These are phyloP conservation scores for Suillus ampliporus DNA, from an alignment of 768 basidiomycete species.

Conservation along the genomic window DNA sequence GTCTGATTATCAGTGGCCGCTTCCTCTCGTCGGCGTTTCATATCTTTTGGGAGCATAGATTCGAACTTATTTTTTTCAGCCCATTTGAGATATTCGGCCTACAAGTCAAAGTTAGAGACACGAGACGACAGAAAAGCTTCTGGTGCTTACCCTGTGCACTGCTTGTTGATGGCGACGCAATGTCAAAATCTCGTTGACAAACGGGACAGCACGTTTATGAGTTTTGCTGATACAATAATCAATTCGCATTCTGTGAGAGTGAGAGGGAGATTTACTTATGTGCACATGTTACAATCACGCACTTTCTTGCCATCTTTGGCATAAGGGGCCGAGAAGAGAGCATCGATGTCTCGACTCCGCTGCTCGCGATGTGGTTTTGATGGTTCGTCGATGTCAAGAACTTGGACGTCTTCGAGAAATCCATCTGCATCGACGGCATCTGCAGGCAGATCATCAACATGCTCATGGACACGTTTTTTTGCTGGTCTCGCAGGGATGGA, in stretches of 20 bases:
- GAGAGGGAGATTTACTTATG: too few species aligned
- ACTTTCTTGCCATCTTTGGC: not conserved
- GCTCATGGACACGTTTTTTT: too few species aligned
- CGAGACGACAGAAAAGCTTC: too few species aligned
- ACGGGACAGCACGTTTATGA: too few species aligned
- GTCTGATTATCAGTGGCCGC: not conserved
- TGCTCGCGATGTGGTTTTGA: not conserved
- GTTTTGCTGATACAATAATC: not conserved
- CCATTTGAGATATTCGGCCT: slow-evolving; percentile 18
- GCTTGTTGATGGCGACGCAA: too few species aligned
- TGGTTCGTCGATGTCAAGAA: slow-evolving; percentile 5
- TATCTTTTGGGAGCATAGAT: slow-evolving; percentile 30
- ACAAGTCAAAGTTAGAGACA: not conserved
- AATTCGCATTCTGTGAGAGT: not conserved
- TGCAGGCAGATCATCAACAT: too few species aligned
- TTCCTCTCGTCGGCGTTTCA: slow-evolving; percentile 15
- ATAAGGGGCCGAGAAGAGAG: not conserved
- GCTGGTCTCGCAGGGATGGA: too few species aligned
- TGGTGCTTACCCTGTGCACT: too few species aligned
- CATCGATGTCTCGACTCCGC: not conserved
- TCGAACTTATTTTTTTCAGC: slow-evolving; percentile 18
- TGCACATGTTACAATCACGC: not conserved
- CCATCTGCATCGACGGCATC: slow-evolving; percentile 18
- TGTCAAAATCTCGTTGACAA: too few species aligned
- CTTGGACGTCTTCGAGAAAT: slow-evolving; percentile 20